Base-by-base conservation (phyloP, 192 early-diverging fungal genomes). In the Jimgerdemannia flammicorona region DNA sequence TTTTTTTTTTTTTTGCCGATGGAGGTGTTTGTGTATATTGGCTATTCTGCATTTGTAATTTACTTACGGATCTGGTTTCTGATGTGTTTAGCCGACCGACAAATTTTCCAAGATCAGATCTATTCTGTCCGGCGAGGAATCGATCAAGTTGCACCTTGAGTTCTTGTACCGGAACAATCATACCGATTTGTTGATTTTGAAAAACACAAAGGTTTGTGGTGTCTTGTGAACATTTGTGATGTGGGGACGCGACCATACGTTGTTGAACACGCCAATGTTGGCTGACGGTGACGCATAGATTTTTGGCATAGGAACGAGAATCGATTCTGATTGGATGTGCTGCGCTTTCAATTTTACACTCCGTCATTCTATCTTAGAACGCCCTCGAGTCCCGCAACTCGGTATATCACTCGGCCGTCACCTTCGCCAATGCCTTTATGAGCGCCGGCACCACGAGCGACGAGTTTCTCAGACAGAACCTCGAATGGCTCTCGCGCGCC, bases 351-450 rank as follows among this genome's bases (percentile, higher is more conserved):
- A 71, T 78, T 19, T 41, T 9, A n/a, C n/a, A 4, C 69, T 20
- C 9, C 40, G 42, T 70, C 39, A 4, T 17, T 74, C 39, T 39
- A 43, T 40, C 19, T 66, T 80, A 95, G 91, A 93, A 93, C 70
- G 89, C 93, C 10, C 82, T 98, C 40, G 98, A 99, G 76, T 91
- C 95, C 14, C 88, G 96, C 44, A 91, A 90, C 74, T 97, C 97
- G 4, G 89, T 98, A 10, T 97, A 93, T 71, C 97, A 99, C 86
- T 94, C 92, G 70, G 97, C 97, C 6, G 90, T 99, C 18, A 95
- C 97, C 1, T 95, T 99, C 81, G 92, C 97, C 40, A 99, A 99
- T 74, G 97, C 97, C 1, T 98, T 96, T 75, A 97, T 97, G 96
- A 93, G 98, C 70, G 95, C 97, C 39, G 98, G 98, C 40, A 99